Evolutionary conservation across 257 asterid species (phyloP).

Genomic region (Solanum clarkiae): DNA sequence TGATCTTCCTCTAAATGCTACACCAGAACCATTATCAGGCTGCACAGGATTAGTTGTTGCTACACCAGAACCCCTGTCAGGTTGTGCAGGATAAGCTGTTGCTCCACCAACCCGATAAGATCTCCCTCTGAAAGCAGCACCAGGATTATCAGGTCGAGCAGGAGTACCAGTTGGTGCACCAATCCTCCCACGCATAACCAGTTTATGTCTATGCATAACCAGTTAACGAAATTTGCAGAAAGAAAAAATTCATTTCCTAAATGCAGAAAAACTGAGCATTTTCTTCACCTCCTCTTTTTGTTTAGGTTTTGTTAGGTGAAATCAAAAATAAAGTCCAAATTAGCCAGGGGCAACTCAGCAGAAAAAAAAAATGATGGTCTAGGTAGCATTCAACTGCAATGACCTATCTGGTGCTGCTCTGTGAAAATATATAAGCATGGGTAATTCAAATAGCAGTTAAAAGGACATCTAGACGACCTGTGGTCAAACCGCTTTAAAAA

Average conservation of each 20-base stretch:
- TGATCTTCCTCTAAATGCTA: slow-evolving; percentile 76
- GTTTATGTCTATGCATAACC: slow-evolving; percentile 30
- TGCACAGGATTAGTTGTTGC: slow-evolving; percentile 22
- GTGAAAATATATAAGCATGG: not conserved
- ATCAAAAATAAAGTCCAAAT: not conserved
- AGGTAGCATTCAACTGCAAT: not conserved
- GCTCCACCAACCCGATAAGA: slow-evolving; percentile 60
- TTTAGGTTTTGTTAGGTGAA: not conserved
- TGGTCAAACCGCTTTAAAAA: slow-evolving; percentile 14
- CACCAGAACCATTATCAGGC: slow-evolving; percentile 44
- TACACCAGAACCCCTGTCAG: slow-evolving; percentile 44
- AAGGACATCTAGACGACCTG: not conserved
- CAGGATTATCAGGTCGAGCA: slow-evolving; percentile 12
- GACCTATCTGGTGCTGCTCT: not conserved
- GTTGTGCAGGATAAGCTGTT: slow-evolving; percentile 16
- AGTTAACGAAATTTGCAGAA: slow-evolving; percentile 33
- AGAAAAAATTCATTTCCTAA: not conserved
- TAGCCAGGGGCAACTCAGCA: not conserved
- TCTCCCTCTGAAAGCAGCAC: slow-evolving; percentile 72
- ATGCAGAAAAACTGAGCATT: not conserved
- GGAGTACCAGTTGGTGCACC: slow-evolving; percentile 35
- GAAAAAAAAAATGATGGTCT: not conserved
- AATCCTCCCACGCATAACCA: slow-evolving; percentile 60
- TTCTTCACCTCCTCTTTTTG: not conserved
- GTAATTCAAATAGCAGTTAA: not conserved